A percentile compares a stretch with the other conserved stretches of the same genome.
phyloP scores from a whole-genome alignment of 805 yeast species.

The Candida rishiriensis region DNA sequence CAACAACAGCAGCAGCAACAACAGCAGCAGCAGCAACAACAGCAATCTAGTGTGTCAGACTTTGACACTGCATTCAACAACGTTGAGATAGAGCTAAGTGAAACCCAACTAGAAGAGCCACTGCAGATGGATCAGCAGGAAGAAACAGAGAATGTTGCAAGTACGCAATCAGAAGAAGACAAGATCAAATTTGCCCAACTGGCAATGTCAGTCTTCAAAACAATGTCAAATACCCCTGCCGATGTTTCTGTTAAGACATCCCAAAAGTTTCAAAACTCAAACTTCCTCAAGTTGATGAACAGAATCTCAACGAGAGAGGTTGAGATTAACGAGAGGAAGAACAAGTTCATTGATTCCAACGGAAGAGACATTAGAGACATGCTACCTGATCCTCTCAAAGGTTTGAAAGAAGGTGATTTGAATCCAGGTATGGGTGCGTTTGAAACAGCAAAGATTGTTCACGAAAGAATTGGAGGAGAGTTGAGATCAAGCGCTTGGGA shows the following conservation, averaged over 20 bases:
- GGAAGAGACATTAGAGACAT: constrained; percentile 35
- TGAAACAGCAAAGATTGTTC: constrained; percentile 21
- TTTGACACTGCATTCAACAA: constrained; percentile 27
- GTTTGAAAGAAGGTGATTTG: constrained; percentile 20
- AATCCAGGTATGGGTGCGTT: constrained; percentile 14
- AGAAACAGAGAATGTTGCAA: constrained; percentile 3
- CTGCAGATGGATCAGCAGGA: constrained; percentile 1
- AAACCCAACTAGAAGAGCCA: constrained; percentile 3
- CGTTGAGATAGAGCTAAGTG: constrained; percentile 23
- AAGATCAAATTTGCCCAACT: constrained; percentile 35
- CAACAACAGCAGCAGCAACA: constrained; percentile 4
- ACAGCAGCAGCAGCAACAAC: constrained; percentile 4
- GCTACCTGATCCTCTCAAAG: constrained; percentile 26
- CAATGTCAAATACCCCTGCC: constrained; percentile 32
- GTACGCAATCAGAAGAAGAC: constrained; percentile 23
- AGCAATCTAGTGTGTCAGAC: constrained; percentile 1
- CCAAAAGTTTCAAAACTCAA: constrained; percentile 35
- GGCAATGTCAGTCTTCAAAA: constrained; percentile 34
- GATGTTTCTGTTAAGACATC: constrained; percentile 27
- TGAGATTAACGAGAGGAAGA: constrained; percentile 32
- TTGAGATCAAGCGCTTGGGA: constrained; percentile 23
- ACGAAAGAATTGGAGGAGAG: constrained; percentile 14
- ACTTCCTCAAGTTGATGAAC: constrained; percentile 39
- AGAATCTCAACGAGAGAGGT: constrained; percentile 35
- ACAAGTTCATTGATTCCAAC: constrained; percentile 32